Base-by-base conservation (phyloP, 2,329 filamentous ascomycete species). In the Colletotrichum gigasporum region DNA sequence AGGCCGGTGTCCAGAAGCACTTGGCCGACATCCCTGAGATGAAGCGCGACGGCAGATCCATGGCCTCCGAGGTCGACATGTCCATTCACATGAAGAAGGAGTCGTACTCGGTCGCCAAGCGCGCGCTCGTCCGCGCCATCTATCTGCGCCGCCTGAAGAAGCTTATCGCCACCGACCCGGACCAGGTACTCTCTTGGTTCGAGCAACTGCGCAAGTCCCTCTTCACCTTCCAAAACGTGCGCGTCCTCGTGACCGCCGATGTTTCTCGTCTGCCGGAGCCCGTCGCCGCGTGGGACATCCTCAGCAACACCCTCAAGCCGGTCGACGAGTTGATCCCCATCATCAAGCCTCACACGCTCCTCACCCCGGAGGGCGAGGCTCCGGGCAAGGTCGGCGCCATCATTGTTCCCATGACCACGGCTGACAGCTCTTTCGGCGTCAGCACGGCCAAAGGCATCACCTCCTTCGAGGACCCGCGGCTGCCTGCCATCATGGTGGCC, bases 21-120 rank as follows among this genome's bases (percentile, higher is more conserved):
- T 84, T 97, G 16, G 94, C 94, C 3, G 95, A 98, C 71, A 91
- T 99, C 16, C 96, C 96, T 0, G 94, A 97, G 73, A 85, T 90
- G 54, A 99, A 98, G 82, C 92, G 96, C 41, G 92, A 91, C 70
- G 96, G 96, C 1, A 87, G 90, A 60, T 81, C 81, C 41, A 90
- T 90, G 88, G 81, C 87, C 4, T 80, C 79, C 58, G 87, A 89
- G 67, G 83, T 90, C 61, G 88, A 96, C 70, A 86, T 90, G 66
- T 93, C 95, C 78, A 87, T 96, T 20, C 93, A 97, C 75, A 88
- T 92, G 71, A 85, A 91, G n/a, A 86, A 87, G 28, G 88, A 92
- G 22, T 94, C 93, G 0, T 87, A 94, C 57, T 82, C 90, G 26
- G 91, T 93, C 47, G 92, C 94, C 2, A 90, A 90, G 70, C 90